These are phyloP conservation scores for Pseudocercospora eumusae DNA, from an alignment of 2,329 filamentous ascomycete species.

Conservation along the genomic window DNA sequence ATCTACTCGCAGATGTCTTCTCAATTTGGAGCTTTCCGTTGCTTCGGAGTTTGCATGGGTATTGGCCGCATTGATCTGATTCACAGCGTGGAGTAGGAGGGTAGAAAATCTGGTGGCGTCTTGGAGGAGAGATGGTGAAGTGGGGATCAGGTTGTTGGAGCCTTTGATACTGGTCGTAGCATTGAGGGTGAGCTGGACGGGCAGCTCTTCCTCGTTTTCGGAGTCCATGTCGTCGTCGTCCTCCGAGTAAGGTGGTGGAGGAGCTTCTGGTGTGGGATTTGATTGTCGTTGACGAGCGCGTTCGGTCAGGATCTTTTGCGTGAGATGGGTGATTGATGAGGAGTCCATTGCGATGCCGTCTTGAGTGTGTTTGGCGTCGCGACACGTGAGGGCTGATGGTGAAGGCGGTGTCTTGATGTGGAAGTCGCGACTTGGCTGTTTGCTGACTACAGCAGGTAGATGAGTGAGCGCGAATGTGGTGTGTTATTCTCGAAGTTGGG, in stretches of 20 bases:
- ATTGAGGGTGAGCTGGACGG: slow-evolving; percentile 54
- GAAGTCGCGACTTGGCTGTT: slow-evolving; percentile 18
- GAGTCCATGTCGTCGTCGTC: slow-evolving; percentile 30
- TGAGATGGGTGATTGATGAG: slow-evolving; percentile 27
- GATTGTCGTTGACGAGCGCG: slow-evolving; percentile 24
- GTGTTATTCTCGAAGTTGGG: slow-evolving; percentile 10
- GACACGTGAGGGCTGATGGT: neutral
- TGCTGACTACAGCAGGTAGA: slow-evolving; percentile 14
- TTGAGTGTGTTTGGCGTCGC: slow-evolving; percentile 1
- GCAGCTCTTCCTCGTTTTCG: slow-evolving; percentile 30
- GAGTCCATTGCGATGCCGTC: slow-evolving; percentile 30
- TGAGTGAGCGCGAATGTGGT: slow-evolving; percentile 9
- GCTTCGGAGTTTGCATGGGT: slow-evolving; percentile 46
- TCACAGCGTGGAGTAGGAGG: slow-evolving; percentile 50
- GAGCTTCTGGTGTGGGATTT: slow-evolving; percentile 17
- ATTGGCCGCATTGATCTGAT: slow-evolving; percentile 41
- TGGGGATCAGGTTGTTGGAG: slow-evolving; percentile 53
- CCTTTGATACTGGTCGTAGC: slow-evolving; percentile 51
- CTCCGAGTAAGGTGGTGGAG: slow-evolving; percentile 34
- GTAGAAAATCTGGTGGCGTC: slow-evolving; percentile 49
- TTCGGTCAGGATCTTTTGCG: slow-evolving; percentile 31
- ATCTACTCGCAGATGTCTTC: slow-evolving; percentile 51
- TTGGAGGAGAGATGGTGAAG: slow-evolving; percentile 41
- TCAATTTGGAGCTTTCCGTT: slow-evolving; percentile 46
- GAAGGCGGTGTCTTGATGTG: slow-evolving; percentile 20